A percentile compares a stretch with the other conserved stretches of the same genome.
Evolutionary conservation across 495 filamentous ascomycete genomes (phyloP).

Genomic region (Trichoderma reesei): DNA sequence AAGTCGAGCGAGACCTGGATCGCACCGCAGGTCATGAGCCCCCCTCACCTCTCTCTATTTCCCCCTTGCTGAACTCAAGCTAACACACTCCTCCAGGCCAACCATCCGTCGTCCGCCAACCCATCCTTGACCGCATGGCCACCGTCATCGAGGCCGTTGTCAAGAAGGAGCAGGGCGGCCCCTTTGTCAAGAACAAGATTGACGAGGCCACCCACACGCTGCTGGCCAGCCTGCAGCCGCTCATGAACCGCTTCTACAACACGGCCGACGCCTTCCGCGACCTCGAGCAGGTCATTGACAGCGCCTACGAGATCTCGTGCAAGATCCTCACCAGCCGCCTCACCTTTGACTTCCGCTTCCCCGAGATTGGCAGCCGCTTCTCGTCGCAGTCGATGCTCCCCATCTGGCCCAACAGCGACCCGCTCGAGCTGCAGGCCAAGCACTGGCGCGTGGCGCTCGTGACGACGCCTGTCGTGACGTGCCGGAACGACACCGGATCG

Average conservation of each 20-base stretch:
- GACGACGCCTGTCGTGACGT: conserved; percentile 11
- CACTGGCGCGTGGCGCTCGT: conserved; percentile 11
- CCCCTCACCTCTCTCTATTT: neutral
- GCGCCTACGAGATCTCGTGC: conserved; percentile 10
- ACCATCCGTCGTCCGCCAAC: conserved; percentile 4
- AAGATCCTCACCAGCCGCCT: conserved; percentile 11
- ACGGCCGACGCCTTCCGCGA: neutral
- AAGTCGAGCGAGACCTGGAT: conserved; percentile 4
- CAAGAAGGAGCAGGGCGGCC: neutral
- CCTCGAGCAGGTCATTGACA: conserved; percentile 5
- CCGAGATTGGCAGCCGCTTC: conserved; percentile 11
- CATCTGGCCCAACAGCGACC: conserved; percentile 7
- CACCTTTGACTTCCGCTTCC: conserved; percentile 11
- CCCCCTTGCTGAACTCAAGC: too few species aligned
- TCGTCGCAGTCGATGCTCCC: conserved; percentile 5
- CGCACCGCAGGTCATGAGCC: neutral
- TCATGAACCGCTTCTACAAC: conserved; percentile 3
- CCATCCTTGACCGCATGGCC: conserved; percentile 2
- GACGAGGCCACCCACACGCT: neutral
- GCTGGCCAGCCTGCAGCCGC: neutral
- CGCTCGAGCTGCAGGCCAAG: conserved; percentile 8
- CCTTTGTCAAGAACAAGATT: neutral
- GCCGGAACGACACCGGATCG: conserved; percentile 7
- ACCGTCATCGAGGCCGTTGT: conserved; percentile 1
- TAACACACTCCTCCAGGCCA: neutral